A percentile compares a stretch with the other conserved stretches of the same genome.
phyloP scores from a whole-genome alignment of 352 stramenopile species.

The Pelagophyceae sp. region DNA sequence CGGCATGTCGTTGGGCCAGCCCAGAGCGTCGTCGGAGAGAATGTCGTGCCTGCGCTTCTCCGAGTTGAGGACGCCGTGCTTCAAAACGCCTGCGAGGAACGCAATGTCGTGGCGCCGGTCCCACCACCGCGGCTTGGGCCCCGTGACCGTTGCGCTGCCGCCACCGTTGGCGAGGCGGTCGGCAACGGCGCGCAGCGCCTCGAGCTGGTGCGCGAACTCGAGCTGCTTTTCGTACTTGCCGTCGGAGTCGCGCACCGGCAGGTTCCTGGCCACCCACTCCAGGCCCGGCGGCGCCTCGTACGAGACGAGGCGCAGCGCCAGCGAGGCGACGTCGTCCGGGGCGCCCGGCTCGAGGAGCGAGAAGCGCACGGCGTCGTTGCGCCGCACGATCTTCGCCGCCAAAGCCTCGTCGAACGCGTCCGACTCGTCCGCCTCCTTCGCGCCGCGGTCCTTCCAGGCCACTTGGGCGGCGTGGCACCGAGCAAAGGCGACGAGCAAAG shows the following conservation, averaged over 20 bases:
- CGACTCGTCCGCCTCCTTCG: background rate
- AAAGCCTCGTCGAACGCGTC: background rate
- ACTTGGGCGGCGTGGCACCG: background rate
- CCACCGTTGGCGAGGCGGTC: no score
- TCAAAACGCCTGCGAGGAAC: background rate
- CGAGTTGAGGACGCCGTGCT: background rate
- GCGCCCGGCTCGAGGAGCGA: background rate
- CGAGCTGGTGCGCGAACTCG: background rate
- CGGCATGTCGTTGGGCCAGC: conserved; percentile 7
- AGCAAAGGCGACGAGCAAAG: background rate
- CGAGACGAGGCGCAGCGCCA: background rate
- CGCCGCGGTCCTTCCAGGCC: background rate
- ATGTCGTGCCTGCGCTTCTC: background rate
- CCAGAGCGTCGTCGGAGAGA: background rate
- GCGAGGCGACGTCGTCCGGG: background rate
- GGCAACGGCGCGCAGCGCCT: background rate
- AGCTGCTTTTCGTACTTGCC: background rate
- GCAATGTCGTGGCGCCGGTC: background rate
- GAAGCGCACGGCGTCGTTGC: background rate
- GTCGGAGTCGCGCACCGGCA: background rate
- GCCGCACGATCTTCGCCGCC: background rate
- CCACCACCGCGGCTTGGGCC: background rate
- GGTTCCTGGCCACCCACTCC: background rate
- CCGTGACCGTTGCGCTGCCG: background rate
- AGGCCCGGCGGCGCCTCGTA: background rate